Percentiles rank a stretch among this genome's conserved stretches.
These are phyloP conservation scores for Lepraria neglecta DNA, from an alignment of 495 filamentous ascomycete genomes.

Conservation along the genomic window DNA sequence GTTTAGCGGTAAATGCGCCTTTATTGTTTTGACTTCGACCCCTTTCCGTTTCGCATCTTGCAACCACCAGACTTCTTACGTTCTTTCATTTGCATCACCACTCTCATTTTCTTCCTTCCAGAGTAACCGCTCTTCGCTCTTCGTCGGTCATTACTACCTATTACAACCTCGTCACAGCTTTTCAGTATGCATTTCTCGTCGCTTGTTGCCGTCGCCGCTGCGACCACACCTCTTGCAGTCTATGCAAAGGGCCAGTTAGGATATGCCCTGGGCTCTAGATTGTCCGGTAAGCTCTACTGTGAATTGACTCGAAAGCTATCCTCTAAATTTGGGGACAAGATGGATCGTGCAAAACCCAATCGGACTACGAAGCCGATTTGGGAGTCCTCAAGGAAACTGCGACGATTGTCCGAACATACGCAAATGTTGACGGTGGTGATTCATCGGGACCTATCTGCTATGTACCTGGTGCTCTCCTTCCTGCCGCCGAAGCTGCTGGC, in stretches of 20 bases:
- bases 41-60: constrained; percentile 7
- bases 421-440: constrained; percentile 47
- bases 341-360: constrained; percentile 55
- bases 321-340: constrained; percentile 30
- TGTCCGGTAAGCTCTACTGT: constrained; percentile 24
- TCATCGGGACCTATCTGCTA: constrained; percentile 43
- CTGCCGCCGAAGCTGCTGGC: constrained; percentile 62
- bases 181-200: constrained; percentile 40
- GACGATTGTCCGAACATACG: constrained; percentile 64
- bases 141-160: constrained; percentile 14
- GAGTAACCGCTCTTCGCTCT: constrained; percentile 1
- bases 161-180: constrained; percentile 5
- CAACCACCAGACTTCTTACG: background rate
- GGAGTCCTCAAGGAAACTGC: constrained; percentile 44
- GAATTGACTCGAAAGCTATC: background rate
- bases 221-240: constrained; percentile 39
- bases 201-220: constrained; percentile 38
- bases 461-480: constrained; percentile 59
- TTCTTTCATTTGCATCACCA: constrained; percentile 6
- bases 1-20: constrained; percentile 5
- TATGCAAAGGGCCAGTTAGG: constrained; percentile 44
- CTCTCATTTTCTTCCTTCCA: constrained; percentile 1
- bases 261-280: constrained; percentile 46
- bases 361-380: constrained; percentile 66
- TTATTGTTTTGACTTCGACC: constrained; percentile 1